Evolutionary conservation across 768 basidiomycete species (phyloP), one percentile per base, ranked within the genome.

Genomic region (Cantharellus anzutake): DNA sequence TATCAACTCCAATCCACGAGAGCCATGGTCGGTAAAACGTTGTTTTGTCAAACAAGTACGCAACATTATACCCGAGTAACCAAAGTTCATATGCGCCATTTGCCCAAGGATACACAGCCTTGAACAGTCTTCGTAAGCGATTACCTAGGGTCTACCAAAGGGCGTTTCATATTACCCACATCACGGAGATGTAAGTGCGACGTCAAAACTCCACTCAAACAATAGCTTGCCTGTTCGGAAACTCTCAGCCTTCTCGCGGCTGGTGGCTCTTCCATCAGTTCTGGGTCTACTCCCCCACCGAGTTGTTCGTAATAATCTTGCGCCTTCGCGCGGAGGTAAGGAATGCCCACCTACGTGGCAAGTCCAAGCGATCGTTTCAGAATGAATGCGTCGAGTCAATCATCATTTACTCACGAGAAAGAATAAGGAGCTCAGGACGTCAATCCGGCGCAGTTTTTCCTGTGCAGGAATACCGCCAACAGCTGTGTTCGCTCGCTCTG

Each of bases 11-110:
- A 51, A 92, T 78, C 84, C 85, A 86, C 34, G 78, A 74, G 56
- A 96, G 72, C 93, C 93, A 98, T 7, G 94, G 92, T 64, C 93
- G 79, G 70, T 94, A 91, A 67, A 81, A 84, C 3, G 83, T 78
- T 16, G 85, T 88, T 69, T 76, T 77, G 63, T 91, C 89, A 66
- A 96, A 97, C 11, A 97, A 75, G 71, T 96, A 98, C 11, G 82
- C 81, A 53, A 97, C 71, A 68, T 96, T 97, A 74, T 81, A 90
- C 3, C 76, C 71, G 4, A 97, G 75, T 59, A 93, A 72, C 80
- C 86, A 86, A n/a, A 82, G 60, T 70, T 98, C 93, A 63, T 85
- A 83, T 2, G 73, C 67, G 3, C 79, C 75, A 68, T 89, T 94
- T 14, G 82, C 65, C 77, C 83, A 91, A 0, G 96, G 96, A 68